Conservation (phyloP, 768 basidiomycete genomes). For the Leccinum ochraceum region DNA sequence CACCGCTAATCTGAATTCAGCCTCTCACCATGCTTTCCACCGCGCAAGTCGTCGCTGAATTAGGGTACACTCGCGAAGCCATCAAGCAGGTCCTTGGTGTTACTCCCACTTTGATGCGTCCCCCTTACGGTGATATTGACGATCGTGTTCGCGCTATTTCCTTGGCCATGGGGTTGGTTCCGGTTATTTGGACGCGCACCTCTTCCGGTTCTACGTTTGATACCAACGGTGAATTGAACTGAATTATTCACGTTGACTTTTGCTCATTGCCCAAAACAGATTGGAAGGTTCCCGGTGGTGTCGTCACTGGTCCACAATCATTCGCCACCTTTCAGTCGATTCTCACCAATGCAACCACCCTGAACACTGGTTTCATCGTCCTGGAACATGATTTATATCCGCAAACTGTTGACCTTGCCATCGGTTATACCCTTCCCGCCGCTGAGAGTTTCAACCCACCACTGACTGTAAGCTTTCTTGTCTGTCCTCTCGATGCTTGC, state of each 20-base stretch:
- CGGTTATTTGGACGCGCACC: conserved; percentile 86
- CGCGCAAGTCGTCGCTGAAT: conserved; percentile 86
- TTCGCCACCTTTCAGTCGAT: conserved; percentile 72
- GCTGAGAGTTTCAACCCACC: conserved; percentile 66
- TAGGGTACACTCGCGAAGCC: conserved; percentile 88
- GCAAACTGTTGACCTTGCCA: conserved; percentile 87
- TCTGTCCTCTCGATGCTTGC: background rate
- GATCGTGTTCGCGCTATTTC: conserved; percentile 91
- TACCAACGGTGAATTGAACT: conserved; percentile 57
- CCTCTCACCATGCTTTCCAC: conserved; percentile 71
- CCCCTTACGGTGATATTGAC: conserved; percentile 87
- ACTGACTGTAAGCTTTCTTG: conserved; percentile 52
- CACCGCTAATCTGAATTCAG: conserved; percentile 36
- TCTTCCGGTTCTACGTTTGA: conserved; percentile 60
- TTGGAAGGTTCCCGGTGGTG: conserved; percentile 84
- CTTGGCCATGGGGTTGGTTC: conserved; percentile 87
- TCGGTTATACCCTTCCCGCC: conserved; percentile 80
- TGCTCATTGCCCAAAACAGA: conserved; percentile 44
- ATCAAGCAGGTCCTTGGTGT: conserved; percentile 78
- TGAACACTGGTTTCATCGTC: conserved; percentile 80
- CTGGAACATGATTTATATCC: conserved; percentile 85
- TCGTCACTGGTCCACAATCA: conserved; percentile 64
- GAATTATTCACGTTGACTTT: background rate
- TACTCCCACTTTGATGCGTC: conserved; percentile 76
- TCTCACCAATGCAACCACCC: conserved; percentile 61